Conservation (phyloP, 768 basidiomycete genomes). For the Tulasnella sp. region DNA sequence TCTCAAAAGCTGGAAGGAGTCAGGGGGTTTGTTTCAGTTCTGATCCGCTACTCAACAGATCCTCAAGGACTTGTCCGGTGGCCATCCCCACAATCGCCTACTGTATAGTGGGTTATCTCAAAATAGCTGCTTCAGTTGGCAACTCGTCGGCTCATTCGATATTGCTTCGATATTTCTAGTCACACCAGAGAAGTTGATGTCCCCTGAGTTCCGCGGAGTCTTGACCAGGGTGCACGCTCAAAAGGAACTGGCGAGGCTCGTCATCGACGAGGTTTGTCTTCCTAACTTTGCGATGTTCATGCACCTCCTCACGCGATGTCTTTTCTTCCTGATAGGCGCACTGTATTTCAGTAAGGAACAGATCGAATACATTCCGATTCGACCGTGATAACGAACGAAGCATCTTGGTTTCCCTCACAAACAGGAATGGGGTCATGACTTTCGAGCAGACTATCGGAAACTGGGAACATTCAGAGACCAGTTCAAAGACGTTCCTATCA, state of each 20-base stretch:
- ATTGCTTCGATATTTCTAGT: constrained; percentile 30
- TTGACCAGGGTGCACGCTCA: constrained; percentile 43
- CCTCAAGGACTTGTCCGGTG: constrained; percentile 46
- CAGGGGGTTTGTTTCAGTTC: too few species aligned
- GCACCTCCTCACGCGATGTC: not conserved
- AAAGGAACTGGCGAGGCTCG: constrained; percentile 54
- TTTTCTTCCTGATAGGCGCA: constrained; percentile 43
- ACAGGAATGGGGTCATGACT: constrained; percentile 80
- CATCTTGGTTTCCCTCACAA: too few species aligned
- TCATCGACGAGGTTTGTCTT: constrained; percentile 61
- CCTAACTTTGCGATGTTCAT: not conserved
- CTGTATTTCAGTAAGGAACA: constrained; percentile 55
- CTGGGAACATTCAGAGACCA: constrained; percentile 58
- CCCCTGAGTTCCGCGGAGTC: constrained; percentile 39
- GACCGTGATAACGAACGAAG: too few species aligned
- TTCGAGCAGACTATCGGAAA: constrained; percentile 59
- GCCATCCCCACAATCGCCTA: constrained; percentile 45
- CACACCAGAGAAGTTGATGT: constrained; percentile 65
- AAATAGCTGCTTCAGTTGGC: not conserved
- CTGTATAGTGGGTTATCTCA: constrained; percentile 52
- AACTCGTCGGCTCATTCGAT: not conserved
- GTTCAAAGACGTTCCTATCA: constrained; percentile 64
- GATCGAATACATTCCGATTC: not conserved
- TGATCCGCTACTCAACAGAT: constrained; percentile 35
- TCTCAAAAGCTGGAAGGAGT: not conserved